Evolutionary conservation across 495 filamentous ascomycete genomes (phyloP), one percentile per base, ranked within the genome.

Genomic region (Pseudevernia furfuracea): DNA sequence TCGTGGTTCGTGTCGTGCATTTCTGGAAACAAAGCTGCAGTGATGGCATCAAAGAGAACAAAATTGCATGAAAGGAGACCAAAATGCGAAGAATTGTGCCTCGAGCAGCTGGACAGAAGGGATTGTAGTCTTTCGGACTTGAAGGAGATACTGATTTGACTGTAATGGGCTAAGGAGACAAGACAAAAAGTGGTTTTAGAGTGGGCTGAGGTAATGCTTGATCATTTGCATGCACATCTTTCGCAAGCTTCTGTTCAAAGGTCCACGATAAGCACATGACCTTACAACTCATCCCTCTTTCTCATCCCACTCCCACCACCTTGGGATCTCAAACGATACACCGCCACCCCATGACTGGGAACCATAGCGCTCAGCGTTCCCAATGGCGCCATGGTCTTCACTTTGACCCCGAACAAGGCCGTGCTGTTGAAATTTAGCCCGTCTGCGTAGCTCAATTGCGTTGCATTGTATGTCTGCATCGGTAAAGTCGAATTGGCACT

Each of bases 281-380:
- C 14, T 61, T 68, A 82, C 67, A 81, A 69, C 68, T 81, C 79
- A 74, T 79, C 77, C 49, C 73, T 72, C 63, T 76, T 76, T 64
- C 71, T 73, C 62, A 61, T 66, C n/a, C 55, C 63, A 0, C 14
- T 58, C 28, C 52, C 62, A 28, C 43, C 57, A 30, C 62, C 61
- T 64, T 77, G 46, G 53, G 71, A 71, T 59, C 81, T 71, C 69
- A 82, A 62, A 52, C 80, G 73, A 63, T 77, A 78, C 72, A 81
- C 68, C 37, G 71, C 76, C 21, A 78, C 77, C 3, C 78, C 78
- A 72, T 82, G 80, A 21, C 73, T 66, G 44, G 71, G 62, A 17
- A 82, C 77, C 48, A 68, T 68, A 9, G 77, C 78, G 14, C 62
- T 70, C 23, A 81, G 66, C 34, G 71, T 78, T 3, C 78, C 78